Conservation (phyloP, 169 alveolate genomes). For the Theileria orientalis region DNA sequence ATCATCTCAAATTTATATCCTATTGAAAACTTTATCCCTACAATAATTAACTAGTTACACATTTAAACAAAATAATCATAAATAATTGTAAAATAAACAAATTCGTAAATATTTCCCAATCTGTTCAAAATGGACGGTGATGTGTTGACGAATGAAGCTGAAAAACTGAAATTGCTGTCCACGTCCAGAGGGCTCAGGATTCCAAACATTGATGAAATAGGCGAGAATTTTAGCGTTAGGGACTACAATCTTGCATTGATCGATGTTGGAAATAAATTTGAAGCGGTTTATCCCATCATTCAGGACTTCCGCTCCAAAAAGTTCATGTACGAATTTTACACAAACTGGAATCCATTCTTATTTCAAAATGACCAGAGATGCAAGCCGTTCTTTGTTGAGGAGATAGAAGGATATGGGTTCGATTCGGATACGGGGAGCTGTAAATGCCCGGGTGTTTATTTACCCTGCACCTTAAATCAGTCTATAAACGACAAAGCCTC, state of each 20-base stretch:
- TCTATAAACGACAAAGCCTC: conserved; percentile 15
- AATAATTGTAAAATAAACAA: too few species aligned
- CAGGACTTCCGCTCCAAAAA: conserved; percentile 31
- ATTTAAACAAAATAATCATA: too few species aligned
- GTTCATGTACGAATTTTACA: conserved; percentile 2
- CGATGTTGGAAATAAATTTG: conserved; percentile 10
- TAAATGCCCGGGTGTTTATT: conserved; percentile 23
- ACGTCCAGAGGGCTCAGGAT: conserved; percentile 16
- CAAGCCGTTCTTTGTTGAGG: conserved; percentile 18
- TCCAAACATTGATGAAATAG: conserved; percentile 8
- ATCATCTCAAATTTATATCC: too few species aligned
- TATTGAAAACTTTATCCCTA: too few species aligned
- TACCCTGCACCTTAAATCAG: conserved; percentile 29
- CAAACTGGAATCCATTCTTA: conserved; percentile 46
- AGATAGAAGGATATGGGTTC: conserved; percentile 22
- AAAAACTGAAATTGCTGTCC: neutral
- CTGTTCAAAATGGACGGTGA: neutral
- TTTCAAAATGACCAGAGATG: conserved; percentile 25
- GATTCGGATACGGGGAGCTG: conserved; percentile 42
- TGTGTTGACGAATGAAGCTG: conserved; percentile 1
- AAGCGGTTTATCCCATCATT: conserved; percentile 21
- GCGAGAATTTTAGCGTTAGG: neutral
- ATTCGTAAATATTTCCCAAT: too few species aligned
- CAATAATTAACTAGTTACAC: too few species aligned
- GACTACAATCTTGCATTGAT: conserved; percentile 30